Percentiles rank a stretch among this genome's conserved stretches.
Conservation (phyloP, 2,329 filamentous ascomycete species). For the Lecanicillium sp. region DNA sequence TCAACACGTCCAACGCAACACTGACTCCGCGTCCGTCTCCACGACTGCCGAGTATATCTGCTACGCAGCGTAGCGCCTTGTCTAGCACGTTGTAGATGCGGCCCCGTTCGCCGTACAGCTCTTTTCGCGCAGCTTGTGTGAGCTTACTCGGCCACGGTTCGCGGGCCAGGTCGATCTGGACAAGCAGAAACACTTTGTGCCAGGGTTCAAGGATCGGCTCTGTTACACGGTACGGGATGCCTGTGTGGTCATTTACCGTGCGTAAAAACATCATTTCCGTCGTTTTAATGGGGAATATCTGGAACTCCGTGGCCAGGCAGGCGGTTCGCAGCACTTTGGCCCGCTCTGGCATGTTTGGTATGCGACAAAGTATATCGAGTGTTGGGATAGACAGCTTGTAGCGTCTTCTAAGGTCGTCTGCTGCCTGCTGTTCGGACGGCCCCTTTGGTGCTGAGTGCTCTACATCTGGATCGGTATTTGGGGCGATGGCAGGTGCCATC, state of each 20-base stretch:
- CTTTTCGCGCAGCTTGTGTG: slow-evolving; percentile 21
- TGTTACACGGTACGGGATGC: slow-evolving; percentile 28
- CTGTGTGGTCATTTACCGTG: slow-evolving; percentile 28
- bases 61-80: slow-evolving; percentile 26
- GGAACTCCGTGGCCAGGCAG: slow-evolving; percentile 29
- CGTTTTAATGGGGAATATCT: slow-evolving; percentile 27
- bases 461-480: too few species aligned
- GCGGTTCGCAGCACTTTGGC: slow-evolving; percentile 28
- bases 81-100: slow-evolving; percentile 26
- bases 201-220: slow-evolving; percentile 46
- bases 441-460: too few species aligned
- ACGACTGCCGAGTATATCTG: slow-evolving; percentile 28
- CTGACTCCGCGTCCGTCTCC: slow-evolving; percentile 58
- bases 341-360: slow-evolving; percentile 19
- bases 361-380: slow-evolving; percentile 20
- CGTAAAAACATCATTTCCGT: slow-evolving; percentile 27
- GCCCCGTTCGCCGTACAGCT: slow-evolving; percentile 22
- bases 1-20: slow-evolving; percentile 67
- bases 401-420: slow-evolving; percentile 23
- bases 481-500: too few species aligned
- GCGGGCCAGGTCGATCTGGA: slow-evolving; percentile 62
- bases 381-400: slow-evolving; percentile 25
- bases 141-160: slow-evolving; percentile 51
- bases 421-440: too few species aligned
- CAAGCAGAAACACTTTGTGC: slow-evolving; percentile 70